Conservation (phyloP, 768 basidiomycete species). For the Guyanaporus albipodus region DNA sequence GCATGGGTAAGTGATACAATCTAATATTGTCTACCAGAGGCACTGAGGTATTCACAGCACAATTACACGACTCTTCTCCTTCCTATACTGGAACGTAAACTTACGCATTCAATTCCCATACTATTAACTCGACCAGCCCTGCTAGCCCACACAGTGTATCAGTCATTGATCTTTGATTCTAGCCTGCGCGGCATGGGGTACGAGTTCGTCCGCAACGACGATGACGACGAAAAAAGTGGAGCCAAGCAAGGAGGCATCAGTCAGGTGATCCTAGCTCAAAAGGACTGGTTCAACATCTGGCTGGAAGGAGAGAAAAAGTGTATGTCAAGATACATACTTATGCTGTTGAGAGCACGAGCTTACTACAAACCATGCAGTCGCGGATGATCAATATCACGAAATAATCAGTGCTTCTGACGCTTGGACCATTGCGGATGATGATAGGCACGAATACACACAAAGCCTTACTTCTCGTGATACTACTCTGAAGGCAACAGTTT, state of each 20-base stretch:
- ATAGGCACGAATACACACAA: constrained; percentile 42
- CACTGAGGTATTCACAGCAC: constrained; percentile 44
- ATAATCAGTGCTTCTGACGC: constrained; percentile 80
- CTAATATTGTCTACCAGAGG: neutral
- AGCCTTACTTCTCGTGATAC: constrained; percentile 16
- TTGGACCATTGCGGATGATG: constrained; percentile 77
- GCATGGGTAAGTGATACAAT: constrained; percentile 59
- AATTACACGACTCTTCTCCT: constrained; percentile 81
- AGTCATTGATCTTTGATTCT: constrained; percentile 85
- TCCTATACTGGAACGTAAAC: constrained; percentile 71
- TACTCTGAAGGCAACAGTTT: constrained; percentile 70
- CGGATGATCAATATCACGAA: constrained; percentile 80
- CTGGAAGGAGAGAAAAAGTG: constrained; percentile 85
- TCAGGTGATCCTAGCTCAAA: constrained; percentile 73
- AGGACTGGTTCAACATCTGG: constrained; percentile 92
- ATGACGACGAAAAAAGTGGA: constrained; percentile 17
- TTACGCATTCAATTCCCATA: constrained; percentile 67
- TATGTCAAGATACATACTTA: constrained; percentile 36
- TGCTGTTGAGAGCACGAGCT: neutral
- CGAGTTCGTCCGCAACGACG: constrained; percentile 34
- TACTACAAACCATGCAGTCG: constrained; percentile 53
- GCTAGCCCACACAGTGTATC: constrained; percentile 93
- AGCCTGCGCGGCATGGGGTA: constrained; percentile 74
- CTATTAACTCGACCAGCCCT: constrained; percentile 77
- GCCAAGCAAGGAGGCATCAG: constrained; percentile 72